Base-by-base conservation (phyloP, 495 filamentous ascomycete species). In the Tetracladium setigerum region DNA sequence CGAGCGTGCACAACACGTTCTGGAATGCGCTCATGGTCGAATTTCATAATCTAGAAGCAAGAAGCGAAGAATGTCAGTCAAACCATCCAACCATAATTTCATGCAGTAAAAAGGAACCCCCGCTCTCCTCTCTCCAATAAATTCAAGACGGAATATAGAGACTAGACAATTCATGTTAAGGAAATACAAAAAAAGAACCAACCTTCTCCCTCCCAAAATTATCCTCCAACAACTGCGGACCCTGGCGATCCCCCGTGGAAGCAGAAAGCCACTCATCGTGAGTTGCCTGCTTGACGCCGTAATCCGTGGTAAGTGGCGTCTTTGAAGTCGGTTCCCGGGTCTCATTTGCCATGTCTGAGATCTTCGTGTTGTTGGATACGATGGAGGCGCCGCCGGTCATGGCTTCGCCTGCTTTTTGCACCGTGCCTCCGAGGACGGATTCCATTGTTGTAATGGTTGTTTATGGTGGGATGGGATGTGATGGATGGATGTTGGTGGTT, bases 1-100 rank as follows among this genome's bases (percentile, higher is more conserved):
- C 89, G 84, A 22, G 89, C 89, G 59, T 95, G 89, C 5, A 95
- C 87, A 12, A 94, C 88, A 42, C 89, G 74, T 65, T 94, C 88
- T 2, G 88, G 88, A 43, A 92, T 91, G 43, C 88, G 77, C 62
- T 95, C 87, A 53, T 92, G 87, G 56, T 92, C 87, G 58, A 95
- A 91, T 47, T 80, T 76, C 59, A 80, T 77, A 38, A 89, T 86
- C 85, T 89, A 38, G 12, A 48, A n/a, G n/a, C n/a, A n/a, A n/a
- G n/a, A n/a, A n/a, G n/a, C n/a, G n/a, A n/a, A n/a, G n/a, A n/a
- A 11, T 30, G 24, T 39, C 14, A 24, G 31, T 51, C n/a, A 41
- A n/a, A n/a, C 12, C 17, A 12, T 40, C 16, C n/a, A n/a, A n/a
- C n/a, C n/a, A n/a, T n/a, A n/a, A n/a, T n/a, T n/a, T n/a, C n/a